Percentiles rank a stretch among this genome's conserved stretches.
phyloP scores from a whole-genome alignment of 2,329 filamentous ascomycete genomes.

The Aspergillus sp. region DNA sequence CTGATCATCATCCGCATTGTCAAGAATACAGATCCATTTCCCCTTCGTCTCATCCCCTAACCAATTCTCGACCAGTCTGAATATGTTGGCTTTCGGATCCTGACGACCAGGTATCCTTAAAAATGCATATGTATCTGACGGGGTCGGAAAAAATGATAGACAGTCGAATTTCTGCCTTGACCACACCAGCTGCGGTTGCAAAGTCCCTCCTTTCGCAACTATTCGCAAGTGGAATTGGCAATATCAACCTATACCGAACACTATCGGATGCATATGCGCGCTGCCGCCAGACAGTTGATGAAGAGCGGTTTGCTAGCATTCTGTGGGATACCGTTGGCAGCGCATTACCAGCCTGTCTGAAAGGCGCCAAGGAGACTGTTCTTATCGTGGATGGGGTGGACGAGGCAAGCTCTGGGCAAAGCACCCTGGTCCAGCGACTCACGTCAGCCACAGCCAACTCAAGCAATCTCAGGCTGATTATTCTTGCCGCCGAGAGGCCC shows the following conservation, averaged over 20 bases:
- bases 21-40: too few relatives aligned
- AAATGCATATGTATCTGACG: too few relatives aligned
- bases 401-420: conserved; percentile 38
- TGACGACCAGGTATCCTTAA: too few relatives aligned
- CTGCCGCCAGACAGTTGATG: conserved; percentile 26
- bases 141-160: conserved; percentile 25
- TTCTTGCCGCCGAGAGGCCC: conserved; percentile 31
- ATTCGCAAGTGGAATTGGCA: conserved; percentile 44
- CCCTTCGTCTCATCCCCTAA: too few relatives aligned
- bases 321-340: conserved; percentile 40
- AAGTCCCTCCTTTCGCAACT: conserved; percentile 44
- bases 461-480: conserved; percentile 35
- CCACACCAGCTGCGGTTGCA: conserved; percentile 36
- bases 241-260: conserved; percentile 40
- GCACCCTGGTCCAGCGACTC: conserved; percentile 33
- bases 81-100: too few relatives aligned
- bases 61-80: too few relatives aligned
- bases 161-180: conserved; percentile 36
- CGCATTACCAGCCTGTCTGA: conserved; percentile 32
- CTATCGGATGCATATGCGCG: conserved; percentile 37
- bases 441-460: conserved; percentile 26
- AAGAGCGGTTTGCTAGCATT: conserved; percentile 38
- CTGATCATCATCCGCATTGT: too few relatives aligned
- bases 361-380: conserved; percentile 39
- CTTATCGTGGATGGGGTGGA: conserved; percentile 46